A percentile compares a stretch with the other conserved stretches of the same genome.
phyloP scores from a whole-genome alignment of 2,329 filamentous ascomycete genomes.

The Colletotrichum sojae region DNA sequence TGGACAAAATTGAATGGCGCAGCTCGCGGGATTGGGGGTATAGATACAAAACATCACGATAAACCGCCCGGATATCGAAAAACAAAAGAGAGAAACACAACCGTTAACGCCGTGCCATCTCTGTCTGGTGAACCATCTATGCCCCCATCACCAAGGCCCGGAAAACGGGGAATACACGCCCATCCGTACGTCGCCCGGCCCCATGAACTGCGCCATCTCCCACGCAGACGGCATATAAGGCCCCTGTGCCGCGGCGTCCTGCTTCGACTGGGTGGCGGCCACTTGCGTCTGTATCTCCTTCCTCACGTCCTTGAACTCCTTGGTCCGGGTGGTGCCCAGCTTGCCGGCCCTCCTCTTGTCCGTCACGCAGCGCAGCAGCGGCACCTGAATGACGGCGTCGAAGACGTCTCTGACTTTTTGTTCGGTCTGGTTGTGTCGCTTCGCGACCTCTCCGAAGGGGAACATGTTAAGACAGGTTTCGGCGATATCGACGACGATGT shows the following conservation, averaged over 20 bases:
- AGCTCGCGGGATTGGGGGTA: constrained; percentile 12
- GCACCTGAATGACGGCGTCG: constrained; percentile 63
- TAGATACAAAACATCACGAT: constrained; percentile 32
- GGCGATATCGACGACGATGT: constrained; percentile 63
- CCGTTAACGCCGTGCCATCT: background rate
- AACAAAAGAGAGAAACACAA: constrained; percentile 1
- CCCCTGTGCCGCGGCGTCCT: constrained; percentile 18
- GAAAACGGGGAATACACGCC: constrained; percentile 23
- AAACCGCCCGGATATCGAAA: background rate
- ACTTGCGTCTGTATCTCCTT: constrained; percentile 48
- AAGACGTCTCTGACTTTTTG: constrained; percentile 63
- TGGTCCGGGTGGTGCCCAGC: constrained; percentile 57
- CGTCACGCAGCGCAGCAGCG: constrained; percentile 60
- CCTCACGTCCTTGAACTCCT: constrained; percentile 59
- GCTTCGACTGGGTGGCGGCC: constrained; percentile 3
- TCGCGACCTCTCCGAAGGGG: constrained; percentile 61
- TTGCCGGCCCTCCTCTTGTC: constrained; percentile 59
- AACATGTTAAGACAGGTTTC: constrained; percentile 62
- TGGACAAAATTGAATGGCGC: background rate
- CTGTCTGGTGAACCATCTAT: background rate
- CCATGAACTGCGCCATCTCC: constrained; percentile 40
- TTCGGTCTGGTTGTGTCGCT: constrained; percentile 58
- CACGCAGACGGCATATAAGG: constrained; percentile 30
- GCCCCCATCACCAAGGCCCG: constrained; percentile 31
- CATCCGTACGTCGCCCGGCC: constrained; percentile 28